Conservation (phyloP, 2,329 filamentous ascomycete genomes). For the Fusarium agapanthi region DNA sequence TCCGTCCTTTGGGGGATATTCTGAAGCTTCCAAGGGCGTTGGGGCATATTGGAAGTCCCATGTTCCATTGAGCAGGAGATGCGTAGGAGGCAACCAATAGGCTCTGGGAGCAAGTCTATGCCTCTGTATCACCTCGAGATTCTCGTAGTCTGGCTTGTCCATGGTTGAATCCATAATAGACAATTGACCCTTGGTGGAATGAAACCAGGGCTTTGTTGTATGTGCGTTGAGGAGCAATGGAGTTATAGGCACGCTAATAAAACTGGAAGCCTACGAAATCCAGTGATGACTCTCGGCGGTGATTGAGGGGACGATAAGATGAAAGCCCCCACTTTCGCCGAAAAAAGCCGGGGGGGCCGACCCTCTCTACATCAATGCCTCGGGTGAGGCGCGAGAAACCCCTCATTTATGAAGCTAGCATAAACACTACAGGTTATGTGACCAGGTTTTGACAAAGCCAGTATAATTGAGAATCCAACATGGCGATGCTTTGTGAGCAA, state of each 20-base stretch:
- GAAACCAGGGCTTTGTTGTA: background rate
- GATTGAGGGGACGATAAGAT: background rate
- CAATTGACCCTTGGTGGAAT: rapidly evolving
- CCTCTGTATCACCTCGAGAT: conserved; percentile 6
- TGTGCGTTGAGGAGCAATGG: background rate
- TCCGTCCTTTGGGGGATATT: background rate
- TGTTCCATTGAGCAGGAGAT: conserved; percentile 5
- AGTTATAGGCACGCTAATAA: background rate
- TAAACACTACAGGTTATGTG: background rate
- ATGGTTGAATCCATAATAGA: background rate
- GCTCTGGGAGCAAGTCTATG: conserved; percentile 2
- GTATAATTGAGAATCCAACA: rapidly evolving
- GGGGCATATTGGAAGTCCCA: conserved; percentile 16
- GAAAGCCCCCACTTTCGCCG: conserved; percentile 6
- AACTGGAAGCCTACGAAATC: background rate
- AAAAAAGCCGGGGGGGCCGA: background rate
- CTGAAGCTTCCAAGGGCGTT: background rate
- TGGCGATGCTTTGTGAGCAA: background rate
- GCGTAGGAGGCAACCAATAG: conserved; percentile 10
- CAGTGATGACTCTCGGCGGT: background rate
- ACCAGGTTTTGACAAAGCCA: rapidly evolving
- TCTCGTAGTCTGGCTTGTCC: conserved; percentile 10
- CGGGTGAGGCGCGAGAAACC: background rate
- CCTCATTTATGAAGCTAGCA: background rate
- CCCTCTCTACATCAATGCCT: background rate